These are phyloP conservation scores for Lactifluus piperatus DNA, from an alignment of 768 basidiomycete genomes.

Conservation along the genomic window DNA sequence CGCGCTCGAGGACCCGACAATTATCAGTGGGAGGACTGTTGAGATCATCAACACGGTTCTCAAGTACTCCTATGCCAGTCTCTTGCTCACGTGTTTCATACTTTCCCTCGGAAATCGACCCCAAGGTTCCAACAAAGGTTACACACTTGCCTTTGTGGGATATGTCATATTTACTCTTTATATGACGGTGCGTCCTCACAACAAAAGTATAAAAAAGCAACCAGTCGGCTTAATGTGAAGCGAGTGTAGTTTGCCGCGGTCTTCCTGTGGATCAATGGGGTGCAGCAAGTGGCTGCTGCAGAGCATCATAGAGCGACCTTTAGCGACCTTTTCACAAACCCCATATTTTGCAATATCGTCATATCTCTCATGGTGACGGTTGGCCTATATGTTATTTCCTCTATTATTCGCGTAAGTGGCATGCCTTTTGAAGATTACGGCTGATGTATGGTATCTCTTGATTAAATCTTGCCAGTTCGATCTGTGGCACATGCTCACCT, in stretches of 20 bases:
- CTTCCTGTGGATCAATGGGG: conserved; percentile 75
- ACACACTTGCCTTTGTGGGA: conserved; percentile 76
- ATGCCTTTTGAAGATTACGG: not conserved
- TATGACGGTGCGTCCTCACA: conserved; percentile 66
- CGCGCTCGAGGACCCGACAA: conserved; percentile 59
- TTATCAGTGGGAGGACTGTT: conserved; percentile 50
- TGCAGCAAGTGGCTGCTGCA: conserved; percentile 46
- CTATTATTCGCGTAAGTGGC: conserved; percentile 73
- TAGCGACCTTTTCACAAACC: conserved; percentile 60
- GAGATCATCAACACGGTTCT: conserved; percentile 68
- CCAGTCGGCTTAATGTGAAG: conserved; percentile 6
- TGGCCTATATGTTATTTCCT: conserved; percentile 79
- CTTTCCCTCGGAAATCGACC: conserved; percentile 86
- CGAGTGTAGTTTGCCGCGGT: conserved; percentile 56
- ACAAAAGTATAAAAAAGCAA: not conserved
- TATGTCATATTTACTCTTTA: conserved; percentile 92
- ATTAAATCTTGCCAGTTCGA: conserved; percentile 50
- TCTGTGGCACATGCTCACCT: conserved; percentile 98
- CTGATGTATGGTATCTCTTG: conserved; percentile 4
- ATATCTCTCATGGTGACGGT: conserved; percentile 80
- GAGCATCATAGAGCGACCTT: conserved; percentile 40
- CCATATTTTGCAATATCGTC: conserved; percentile 80
- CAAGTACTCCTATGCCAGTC: conserved; percentile 80
- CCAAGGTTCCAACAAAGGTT: conserved; percentile 82
- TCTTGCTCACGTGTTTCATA: conserved; percentile 82